A percentile compares a stretch with the other conserved stretches of the same genome.
Conservation (phyloP, 441 rosid species). For the Erodium texanum region DNA sequence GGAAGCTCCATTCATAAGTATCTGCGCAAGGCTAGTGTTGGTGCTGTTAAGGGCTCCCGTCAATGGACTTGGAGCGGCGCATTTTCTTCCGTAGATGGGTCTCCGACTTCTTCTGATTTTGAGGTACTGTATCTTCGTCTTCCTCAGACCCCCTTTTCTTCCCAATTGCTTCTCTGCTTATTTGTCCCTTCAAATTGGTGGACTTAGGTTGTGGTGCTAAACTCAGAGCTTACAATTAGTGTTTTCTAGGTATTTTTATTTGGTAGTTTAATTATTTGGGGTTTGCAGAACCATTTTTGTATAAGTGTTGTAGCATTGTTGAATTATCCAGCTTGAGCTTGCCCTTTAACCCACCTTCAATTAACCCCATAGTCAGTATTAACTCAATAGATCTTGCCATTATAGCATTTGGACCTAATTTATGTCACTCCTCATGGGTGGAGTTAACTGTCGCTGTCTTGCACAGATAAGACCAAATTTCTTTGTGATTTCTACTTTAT, state of each 20-base stretch:
- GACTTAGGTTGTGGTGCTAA: neutral
- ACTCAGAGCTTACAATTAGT: neutral
- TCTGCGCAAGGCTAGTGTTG: constrained; percentile 3
- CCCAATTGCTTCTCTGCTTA: neutral
- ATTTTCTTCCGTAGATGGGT: constrained; percentile 1
- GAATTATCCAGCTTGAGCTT: neutral
- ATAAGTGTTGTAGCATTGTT: neutral
- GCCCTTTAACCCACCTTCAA: neutral
- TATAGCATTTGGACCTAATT: neutral
- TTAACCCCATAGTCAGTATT: neutral
- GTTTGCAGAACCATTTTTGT: neutral
- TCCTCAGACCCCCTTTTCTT: too few relatives aligned
- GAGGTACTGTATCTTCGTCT: neutral
- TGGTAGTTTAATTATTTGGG: neutral
- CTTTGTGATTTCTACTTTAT: neutral
- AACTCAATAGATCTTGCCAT: neutral
- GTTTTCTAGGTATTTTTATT: neutral
- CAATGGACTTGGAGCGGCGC: constrained; percentile 5
- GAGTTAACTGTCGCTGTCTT: neutral
- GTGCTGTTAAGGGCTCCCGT: constrained; percentile 3
- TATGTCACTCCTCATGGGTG: neutral
- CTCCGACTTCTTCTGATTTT: constrained; percentile 2
- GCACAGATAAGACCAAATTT: constrained; percentile 1
- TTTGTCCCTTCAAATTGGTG: neutral
- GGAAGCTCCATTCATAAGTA: constrained; percentile 8